A percentile compares a stretch with the other conserved stretches of the same genome.
phyloP scores from a whole-genome alignment of 2,329 filamentous ascomycete species.

The Fusarium neocosmosporiellum region DNA sequence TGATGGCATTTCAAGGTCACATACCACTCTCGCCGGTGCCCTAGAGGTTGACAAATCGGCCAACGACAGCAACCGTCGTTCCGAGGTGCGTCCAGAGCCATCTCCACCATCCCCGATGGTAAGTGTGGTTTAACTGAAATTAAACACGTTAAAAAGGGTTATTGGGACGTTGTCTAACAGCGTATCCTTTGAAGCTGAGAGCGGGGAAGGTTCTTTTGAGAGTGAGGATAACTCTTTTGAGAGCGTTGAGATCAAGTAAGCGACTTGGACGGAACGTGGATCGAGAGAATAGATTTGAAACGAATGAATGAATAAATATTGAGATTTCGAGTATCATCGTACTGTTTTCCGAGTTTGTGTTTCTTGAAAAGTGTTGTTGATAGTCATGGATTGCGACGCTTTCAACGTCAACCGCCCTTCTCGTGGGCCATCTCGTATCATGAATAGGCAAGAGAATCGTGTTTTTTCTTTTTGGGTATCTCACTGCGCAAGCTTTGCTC shows the following conservation, averaged over 20 bases:
- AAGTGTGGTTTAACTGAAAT: neutral
- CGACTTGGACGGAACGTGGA: neutral
- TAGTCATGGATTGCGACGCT: neutral
- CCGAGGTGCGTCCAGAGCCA: neutral
- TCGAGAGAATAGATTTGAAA: neutral
- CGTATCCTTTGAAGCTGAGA: neutral
- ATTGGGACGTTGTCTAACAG: neutral
- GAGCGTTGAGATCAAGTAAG: too few species aligned
- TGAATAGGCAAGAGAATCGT: neutral
- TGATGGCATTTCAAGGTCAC: neutral
- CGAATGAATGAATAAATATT: neutral
- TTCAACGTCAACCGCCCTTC: neutral
- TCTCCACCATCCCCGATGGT: neutral
- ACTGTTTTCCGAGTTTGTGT: neutral
- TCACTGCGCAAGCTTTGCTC: neutral
- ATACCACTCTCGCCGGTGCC: neutral
- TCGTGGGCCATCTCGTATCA: neutral
- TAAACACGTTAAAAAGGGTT: neutral
- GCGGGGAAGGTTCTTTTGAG: neutral
- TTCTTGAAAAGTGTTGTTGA: neutral
- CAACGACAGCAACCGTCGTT: neutral
- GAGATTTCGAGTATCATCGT: neutral
- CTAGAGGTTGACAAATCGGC: neutral
- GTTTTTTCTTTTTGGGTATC: constrained; percentile 26
- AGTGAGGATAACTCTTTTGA: neutral